A percentile compares a stretch with the other conserved stretches of the same genome.
These are phyloP conservation scores for Talaromyces funiculosus DNA, from an alignment of 2,329 filamentous ascomycete genomes.

Conservation along the genomic window DNA sequence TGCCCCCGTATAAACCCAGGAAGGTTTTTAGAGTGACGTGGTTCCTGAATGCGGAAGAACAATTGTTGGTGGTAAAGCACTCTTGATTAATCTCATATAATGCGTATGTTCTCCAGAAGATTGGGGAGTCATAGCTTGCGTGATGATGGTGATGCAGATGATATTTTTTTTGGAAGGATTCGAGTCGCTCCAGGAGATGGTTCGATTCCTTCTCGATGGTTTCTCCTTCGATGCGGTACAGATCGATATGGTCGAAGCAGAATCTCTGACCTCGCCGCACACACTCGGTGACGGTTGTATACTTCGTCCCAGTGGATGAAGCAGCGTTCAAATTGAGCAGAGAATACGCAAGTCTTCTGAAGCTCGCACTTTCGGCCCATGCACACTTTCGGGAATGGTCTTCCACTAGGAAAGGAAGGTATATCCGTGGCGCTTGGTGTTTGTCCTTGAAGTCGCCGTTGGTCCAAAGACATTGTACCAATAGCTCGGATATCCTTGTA, in stretches of 20 bases:
- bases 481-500: slow-evolving; percentile 48
- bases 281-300: slow-evolving; percentile 27
- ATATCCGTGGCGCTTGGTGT: slow-evolving; percentile 45
- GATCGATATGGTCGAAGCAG: slow-evolving; percentile 22
- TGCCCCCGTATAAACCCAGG: slow-evolving; percentile 24
- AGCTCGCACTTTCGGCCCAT: slow-evolving; percentile 50
- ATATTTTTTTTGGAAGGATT: slow-evolving; percentile 14
- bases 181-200: slow-evolving; percentile 21
- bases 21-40: slow-evolving; percentile 23
- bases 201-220: slow-evolving; percentile 13
- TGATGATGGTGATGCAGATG: slow-evolving; percentile 10
- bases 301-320: slow-evolving; percentile 17
- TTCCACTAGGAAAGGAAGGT: slow-evolving; percentile 60
- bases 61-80: not conserved
- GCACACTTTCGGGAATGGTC: slow-evolving; percentile 51
- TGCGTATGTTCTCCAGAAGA: slow-evolving; percentile 33
- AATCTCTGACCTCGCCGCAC: slow-evolving; percentile 34
- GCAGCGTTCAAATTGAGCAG: slow-evolving; percentile 35
- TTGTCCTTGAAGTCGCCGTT: slow-evolving; percentile 17
- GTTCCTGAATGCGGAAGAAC: not conserved
- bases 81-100: slow-evolving; percentile 27
- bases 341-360: slow-evolving; percentile 54
- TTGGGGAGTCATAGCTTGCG: slow-evolving; percentile 9
- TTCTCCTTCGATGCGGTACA: slow-evolving; percentile 21
- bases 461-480: slow-evolving; percentile 38